Evolutionary conservation across 495 filamentous ascomycete species (phyloP).

Genomic region (Aspergillus nidulans): DNA sequence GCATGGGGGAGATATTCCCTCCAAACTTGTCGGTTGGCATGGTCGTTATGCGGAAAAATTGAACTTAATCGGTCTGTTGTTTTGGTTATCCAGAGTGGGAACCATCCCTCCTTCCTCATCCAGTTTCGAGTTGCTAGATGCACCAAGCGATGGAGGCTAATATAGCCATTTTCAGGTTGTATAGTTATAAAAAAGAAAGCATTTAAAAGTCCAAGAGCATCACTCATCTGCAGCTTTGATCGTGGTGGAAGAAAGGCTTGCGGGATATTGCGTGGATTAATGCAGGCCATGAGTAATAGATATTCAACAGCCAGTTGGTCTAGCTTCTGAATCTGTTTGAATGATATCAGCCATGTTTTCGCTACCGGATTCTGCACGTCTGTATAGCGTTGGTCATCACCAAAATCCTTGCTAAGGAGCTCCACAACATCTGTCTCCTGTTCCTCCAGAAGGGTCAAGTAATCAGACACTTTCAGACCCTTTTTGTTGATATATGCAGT

Average conservation of each 20-base stretch:
- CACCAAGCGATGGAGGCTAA: conserved; percentile 18
- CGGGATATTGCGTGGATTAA: conserved; percentile 28
- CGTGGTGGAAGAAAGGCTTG: conserved; percentile 24
- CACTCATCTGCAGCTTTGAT: conserved; percentile 8
- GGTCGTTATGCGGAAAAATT: background rate
- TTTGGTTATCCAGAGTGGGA: background rate
- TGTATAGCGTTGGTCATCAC: conserved; percentile 31
- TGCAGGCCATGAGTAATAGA: conserved; percentile 40
- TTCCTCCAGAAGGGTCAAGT: conserved; percentile 40
- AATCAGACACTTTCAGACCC: conserved; percentile 24
- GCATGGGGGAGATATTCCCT: conserved; percentile 7
- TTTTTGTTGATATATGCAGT: background rate
- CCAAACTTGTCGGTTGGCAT: background rate
- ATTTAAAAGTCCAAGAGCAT: conserved; percentile 21
- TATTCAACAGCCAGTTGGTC: conserved; percentile 30
- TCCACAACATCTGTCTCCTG: conserved; percentile 34
- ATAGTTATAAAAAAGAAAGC: conserved; percentile 22
- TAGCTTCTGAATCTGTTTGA: conserved; percentile 38
- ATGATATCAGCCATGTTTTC: conserved; percentile 52
- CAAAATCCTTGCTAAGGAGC: conserved; percentile 49
- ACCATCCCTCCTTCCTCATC: background rate
- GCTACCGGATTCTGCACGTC: conserved; percentile 47
- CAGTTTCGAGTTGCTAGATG: conserved; percentile 20
- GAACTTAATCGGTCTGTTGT: background rate
- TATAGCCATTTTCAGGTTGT: conserved; percentile 7